Percentiles rank a stretch among this genome's conserved stretches.
Evolutionary conservation across 371 early-diverging fungal genomes (phyloP).

Genomic region (Mortierella polycephala): DNA sequence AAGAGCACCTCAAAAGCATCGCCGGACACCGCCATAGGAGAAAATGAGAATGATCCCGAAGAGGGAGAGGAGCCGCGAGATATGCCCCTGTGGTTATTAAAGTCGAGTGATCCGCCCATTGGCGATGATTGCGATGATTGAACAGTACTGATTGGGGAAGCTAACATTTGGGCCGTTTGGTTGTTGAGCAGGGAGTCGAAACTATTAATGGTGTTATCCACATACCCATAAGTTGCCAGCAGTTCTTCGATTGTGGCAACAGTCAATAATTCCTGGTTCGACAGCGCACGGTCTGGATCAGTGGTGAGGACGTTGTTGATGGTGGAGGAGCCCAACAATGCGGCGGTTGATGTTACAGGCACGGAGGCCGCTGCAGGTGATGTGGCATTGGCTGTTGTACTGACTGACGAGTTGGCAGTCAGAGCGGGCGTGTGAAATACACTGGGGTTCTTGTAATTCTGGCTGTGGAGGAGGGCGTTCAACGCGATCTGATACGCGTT

Average conservation of each 20-base stretch:
- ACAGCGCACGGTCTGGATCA: conserved; percentile 29
- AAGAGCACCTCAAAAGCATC: conserved; percentile 28
- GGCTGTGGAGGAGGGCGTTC: conserved; percentile 28
- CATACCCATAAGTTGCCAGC: conserved; percentile 31
- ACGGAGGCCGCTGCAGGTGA: conserved; percentile 1
- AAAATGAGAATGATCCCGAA: conserved; percentile 24
- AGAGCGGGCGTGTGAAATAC: conserved; percentile 30
- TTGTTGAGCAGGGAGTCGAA: background rate
- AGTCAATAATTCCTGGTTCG: conserved; percentile 29
- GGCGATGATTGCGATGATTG: conserved; percentile 33
- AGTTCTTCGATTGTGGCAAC: conserved; percentile 42
- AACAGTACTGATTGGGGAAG: conserved; percentile 30
- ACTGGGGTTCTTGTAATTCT: conserved; percentile 9
- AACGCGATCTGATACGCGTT: conserved; percentile 49
- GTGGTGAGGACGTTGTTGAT: conserved; percentile 16
- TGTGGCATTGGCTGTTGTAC: background rate
- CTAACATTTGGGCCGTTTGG: conserved; percentile 14
- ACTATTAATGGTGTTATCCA: conserved; percentile 4
- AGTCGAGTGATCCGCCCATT: conserved; percentile 23
- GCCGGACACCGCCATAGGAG: conserved; percentile 36
- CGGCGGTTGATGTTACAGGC: conserved; percentile 8
- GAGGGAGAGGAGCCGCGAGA: conserved; percentile 17
- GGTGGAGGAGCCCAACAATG: conserved; percentile 25
- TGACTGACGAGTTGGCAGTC: conserved; percentile 7
- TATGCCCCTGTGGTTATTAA: conserved; percentile 3